Evolutionary conservation across 805 yeast genomes (phyloP), one percentile per base, ranked within the genome.

Genomic region (Nakazawaea ernobii): DNA sequence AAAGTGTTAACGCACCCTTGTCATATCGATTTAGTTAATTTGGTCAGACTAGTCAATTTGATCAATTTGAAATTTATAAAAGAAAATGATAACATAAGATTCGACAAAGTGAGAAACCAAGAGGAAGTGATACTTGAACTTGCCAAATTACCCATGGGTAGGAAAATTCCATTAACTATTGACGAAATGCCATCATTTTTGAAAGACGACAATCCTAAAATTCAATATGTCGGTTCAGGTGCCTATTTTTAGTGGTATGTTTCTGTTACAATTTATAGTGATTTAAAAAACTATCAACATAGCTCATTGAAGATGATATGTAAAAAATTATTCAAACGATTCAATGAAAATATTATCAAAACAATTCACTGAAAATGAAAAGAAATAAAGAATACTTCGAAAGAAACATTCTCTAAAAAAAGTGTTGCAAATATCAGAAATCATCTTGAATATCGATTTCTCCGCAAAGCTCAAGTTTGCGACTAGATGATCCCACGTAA

Each of bases 401-500:
- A 20, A 20, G 24, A 20, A n/a, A n/a, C n/a, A n/a, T n/a, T n/a
- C n/a, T 20, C 5, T 20, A 20, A 20, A 20, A 20, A 20, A 20
- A 20, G 5, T 17, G 33, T 17, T 13, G 17, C 14, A 13, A 15
- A 7, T 10, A 14, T 10, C 13, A 39, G 15, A 11, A 14, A 28
- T 32, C 43, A 35, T 68, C 71, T 39, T 43, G 39, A 14, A 48
- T 48, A 17, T 48, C 50, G 45, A 70, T 69, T 49, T 69, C 73
- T 17, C 78, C 78, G 35, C 70, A 68, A 30, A 74, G 60, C 50
- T 73, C 79, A 24, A 71, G 59, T 48, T 67, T 70, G 50, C 77
- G 60, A 54, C 78, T 71, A 30, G 77, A 70, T 17, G 76, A 68
- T 0, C 82, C 75, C 35, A 79, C 67, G 51, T 69, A 78, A 8